Base-by-base conservation (phyloP, 129 eudicot genomes). In the Tagetes patula region DNA sequence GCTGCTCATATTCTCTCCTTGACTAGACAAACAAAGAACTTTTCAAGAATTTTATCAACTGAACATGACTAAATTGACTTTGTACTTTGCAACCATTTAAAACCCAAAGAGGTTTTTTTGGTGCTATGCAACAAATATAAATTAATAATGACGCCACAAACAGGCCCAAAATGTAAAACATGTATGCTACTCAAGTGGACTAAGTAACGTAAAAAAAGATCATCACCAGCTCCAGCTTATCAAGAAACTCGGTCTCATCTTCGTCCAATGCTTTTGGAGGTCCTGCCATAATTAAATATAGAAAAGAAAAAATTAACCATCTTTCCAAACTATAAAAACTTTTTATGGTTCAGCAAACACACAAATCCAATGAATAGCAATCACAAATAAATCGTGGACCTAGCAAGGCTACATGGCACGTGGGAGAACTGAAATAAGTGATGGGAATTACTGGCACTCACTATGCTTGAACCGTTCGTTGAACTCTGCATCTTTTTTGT, bases 241-340 rank as follows among this genome's bases (percentile, higher is more conserved):
- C 96, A 69, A 93, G 98, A 82, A 93, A 93, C 77, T 93, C 96
- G 0, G 96, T 87, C 79, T 93, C 98, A 48, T 93, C 98, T 81
- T 93, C 98, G 79, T 93, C 98, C 85, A 93, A 86, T 42, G 96
- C 98, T 82, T 93, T 93, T n/a, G 98, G 98, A 67, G 98, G 98
- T 81, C 96, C 98, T 93, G 91, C 82, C 75, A 77, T 12, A 69
- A 83, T 39, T 14, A 65, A 41, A 14, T 32, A 65, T 38, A 77
- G 8, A 77, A 48, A 49, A 46, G 34, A 75, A 38, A 65, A 42
- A 34, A 6, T 64, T 38, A 32, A 33, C 37, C 20, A 65, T 70
- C 47, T 72, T 70, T 49, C 13, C 31, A 66, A 75, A 54, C 43
- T 52, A 43, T 38, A n/a, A 31, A 47, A 37, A 68, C 70, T 34